phyloP scores from a whole-genome alignment of 306 rosid genomes.

The Rosa lucieae region DNA sequence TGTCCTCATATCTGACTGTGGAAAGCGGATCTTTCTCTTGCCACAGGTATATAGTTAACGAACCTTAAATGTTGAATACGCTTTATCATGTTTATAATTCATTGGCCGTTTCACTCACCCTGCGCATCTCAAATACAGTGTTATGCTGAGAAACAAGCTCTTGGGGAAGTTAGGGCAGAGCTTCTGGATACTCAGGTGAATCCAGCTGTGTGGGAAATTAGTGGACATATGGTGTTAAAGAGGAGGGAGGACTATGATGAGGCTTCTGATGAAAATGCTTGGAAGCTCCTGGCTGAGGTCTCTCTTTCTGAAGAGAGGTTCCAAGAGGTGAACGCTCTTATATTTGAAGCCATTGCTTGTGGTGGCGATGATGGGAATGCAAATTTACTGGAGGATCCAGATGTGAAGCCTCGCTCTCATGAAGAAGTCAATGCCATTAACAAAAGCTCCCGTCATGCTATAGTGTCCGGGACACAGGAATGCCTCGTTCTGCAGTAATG shows the following conservation, averaged over 20 bases:
- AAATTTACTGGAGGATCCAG: constrained; percentile 13
- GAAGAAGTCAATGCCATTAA: constrained; percentile 38
- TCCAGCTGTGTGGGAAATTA: constrained; percentile 98
- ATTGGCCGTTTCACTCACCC: not conserved
- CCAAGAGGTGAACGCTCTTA: constrained; percentile 70
- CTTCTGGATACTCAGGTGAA: constrained; percentile 95
- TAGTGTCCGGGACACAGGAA: constrained; percentile 57
- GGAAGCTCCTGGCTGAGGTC: constrained; percentile 93
- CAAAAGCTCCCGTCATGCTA: constrained; percentile 32
- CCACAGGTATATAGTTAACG: constrained; percentile 67
- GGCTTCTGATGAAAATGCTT: constrained; percentile 90
- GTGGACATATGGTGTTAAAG: constrained; percentile 96
- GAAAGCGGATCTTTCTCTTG: constrained; percentile 69
- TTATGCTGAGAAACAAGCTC: constrained; percentile 97
- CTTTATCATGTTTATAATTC: not conserved
- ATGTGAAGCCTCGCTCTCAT: constrained; percentile 11
- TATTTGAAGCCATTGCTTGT: constrained; percentile 62
- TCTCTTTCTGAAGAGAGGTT: constrained; percentile 89
- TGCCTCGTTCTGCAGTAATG: constrained; percentile 66
- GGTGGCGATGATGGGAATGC: constrained; percentile 22
- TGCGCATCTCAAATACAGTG: constrained; percentile 47
- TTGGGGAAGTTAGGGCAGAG: constrained; percentile 87
- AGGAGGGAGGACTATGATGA: constrained; percentile 87
- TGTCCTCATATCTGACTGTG: constrained; percentile 78
- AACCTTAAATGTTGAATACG: not conserved